Conservation (phyloP, 805 yeast species). For the Nakazawaea ishiwadae region DNA sequence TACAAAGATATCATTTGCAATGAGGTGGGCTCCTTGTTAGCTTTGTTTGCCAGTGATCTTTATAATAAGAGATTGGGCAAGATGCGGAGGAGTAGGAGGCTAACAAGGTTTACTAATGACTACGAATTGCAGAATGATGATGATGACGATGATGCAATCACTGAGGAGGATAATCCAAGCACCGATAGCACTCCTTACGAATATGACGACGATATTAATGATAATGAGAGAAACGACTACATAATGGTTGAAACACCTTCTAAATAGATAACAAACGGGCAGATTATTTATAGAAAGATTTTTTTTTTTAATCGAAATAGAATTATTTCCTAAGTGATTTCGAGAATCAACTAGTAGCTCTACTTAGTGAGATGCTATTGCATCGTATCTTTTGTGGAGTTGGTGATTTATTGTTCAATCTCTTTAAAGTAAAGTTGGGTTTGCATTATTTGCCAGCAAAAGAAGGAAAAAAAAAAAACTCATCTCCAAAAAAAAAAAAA, state of each 20-base stretch:
- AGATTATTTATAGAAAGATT: no score
- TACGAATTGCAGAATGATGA: slow-evolving; percentile 1
- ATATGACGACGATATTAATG: not conserved
- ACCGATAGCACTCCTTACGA: slow-evolving; percentile 4
- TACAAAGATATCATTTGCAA: slow-evolving; percentile 27
- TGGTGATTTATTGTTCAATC: no score
- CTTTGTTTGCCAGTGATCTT: slow-evolving; percentile 2
- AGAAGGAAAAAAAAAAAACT: not conserved
- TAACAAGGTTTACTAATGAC: not conserved
- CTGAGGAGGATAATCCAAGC: not conserved
- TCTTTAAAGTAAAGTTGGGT: no score
- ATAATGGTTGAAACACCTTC: not conserved
- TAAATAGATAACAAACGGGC: no score
- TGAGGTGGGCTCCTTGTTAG: slow-evolving; percentile 4
- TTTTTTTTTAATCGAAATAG: no score
- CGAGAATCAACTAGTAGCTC: no score
- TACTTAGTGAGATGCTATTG: no score
- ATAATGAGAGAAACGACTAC: not conserved
- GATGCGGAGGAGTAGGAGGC: slow-evolving; percentile 27
- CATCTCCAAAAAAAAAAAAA: not conserved
- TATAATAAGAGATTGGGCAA: slow-evolving; percentile 2
- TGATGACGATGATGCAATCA: not conserved
- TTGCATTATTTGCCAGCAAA: no score
- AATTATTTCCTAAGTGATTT: no score
- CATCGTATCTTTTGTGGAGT: no score